Conservation (phyloP, 148 eudicot species). For the Camellia sinensis region DNA sequence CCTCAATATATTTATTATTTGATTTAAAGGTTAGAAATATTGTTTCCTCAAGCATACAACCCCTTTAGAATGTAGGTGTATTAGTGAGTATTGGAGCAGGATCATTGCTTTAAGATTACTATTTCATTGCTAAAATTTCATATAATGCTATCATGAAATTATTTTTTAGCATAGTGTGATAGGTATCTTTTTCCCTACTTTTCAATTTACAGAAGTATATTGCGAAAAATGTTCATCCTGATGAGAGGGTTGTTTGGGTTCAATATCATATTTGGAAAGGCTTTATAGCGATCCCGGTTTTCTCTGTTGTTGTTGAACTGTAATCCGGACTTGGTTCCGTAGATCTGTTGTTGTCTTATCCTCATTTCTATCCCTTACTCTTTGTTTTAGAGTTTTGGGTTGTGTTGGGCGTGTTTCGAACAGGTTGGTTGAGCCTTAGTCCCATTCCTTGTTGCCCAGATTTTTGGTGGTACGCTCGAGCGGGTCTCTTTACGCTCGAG, state of each 20-base stretch:
- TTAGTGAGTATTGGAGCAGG: slow-evolving; percentile 44
- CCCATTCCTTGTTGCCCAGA: no score
- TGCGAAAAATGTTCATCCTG: slow-evolving; percentile 53
- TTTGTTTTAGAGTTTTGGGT: no score
- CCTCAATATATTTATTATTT: background rate
- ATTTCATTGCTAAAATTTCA: background rate
- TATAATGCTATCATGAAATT: background rate
- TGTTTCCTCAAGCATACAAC: slow-evolving; percentile 21
- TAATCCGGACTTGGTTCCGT: no score
- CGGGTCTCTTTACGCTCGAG: no score
- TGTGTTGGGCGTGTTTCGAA: no score
- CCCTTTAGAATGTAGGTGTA: slow-evolving; percentile 55
- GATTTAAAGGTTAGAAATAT: slow-evolving; percentile 65
- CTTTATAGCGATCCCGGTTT: no score
- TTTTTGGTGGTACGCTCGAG: no score
- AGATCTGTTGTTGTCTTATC: no score
- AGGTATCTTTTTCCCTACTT: background rate
- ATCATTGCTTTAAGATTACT: slow-evolving; percentile 8
- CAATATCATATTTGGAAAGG: slow-evolving; percentile 57
- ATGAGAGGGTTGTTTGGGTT: slow-evolving; percentile 54
- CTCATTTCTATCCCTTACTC: no score
- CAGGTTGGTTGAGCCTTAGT: no score
- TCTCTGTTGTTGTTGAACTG: no score
- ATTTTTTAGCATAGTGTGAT: background rate
- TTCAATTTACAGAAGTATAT: slow-evolving; percentile 45